Evolutionary conservation across 108 stramenopile genomes (phyloP).

Genomic region (Seminavis robusta): DNA sequence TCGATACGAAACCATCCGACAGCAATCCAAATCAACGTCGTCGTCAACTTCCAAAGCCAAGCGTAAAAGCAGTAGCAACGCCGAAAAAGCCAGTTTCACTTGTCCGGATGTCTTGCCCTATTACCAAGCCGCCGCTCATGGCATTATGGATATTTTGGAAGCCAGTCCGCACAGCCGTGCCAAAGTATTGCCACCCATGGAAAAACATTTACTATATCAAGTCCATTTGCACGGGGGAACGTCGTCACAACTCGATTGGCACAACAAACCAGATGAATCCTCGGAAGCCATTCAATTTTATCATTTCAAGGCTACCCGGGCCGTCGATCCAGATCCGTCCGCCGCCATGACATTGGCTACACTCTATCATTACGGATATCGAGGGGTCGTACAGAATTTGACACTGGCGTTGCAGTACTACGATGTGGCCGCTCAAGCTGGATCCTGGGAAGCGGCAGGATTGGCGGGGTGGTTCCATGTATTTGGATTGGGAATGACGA

Average conservation of each 20-base stretch:
- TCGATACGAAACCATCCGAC: slow-evolving; percentile 16
- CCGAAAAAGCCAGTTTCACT: too few relatives aligned
- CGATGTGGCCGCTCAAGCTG: slow-evolving; percentile 55
- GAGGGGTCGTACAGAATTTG: slow-evolving; percentile 77
- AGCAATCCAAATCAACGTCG: neutral
- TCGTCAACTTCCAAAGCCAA: neutral
- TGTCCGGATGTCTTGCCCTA: slow-evolving; percentile 75
- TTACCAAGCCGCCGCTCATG: slow-evolving; percentile 77
- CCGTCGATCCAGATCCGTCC: slow-evolving; percentile 4
- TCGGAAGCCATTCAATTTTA: slow-evolving; percentile 84
- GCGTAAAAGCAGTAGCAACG: neutral
- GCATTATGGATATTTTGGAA: slow-evolving; percentile 73
- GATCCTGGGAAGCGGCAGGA: slow-evolving; percentile 78
- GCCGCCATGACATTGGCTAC: slow-evolving; percentile 73
- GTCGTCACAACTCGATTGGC: slow-evolving; percentile 46
- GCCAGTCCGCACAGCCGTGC: slow-evolving; percentile 44
- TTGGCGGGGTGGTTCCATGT: slow-evolving; percentile 72
- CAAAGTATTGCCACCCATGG: slow-evolving; percentile 67
- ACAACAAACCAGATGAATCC: slow-evolving; percentile 81
- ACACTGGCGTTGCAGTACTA: slow-evolving; percentile 74
- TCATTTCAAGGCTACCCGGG: slow-evolving; percentile 53
- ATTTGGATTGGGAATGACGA: slow-evolving; percentile 69
- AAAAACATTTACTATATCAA: slow-evolving; percentile 67
- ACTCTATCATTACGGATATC: slow-evolving; percentile 66
- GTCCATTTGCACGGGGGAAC: slow-evolving; percentile 82